Base-by-base conservation (phyloP, 352 stramenopile species). In the Pythium aquatile region DNA sequence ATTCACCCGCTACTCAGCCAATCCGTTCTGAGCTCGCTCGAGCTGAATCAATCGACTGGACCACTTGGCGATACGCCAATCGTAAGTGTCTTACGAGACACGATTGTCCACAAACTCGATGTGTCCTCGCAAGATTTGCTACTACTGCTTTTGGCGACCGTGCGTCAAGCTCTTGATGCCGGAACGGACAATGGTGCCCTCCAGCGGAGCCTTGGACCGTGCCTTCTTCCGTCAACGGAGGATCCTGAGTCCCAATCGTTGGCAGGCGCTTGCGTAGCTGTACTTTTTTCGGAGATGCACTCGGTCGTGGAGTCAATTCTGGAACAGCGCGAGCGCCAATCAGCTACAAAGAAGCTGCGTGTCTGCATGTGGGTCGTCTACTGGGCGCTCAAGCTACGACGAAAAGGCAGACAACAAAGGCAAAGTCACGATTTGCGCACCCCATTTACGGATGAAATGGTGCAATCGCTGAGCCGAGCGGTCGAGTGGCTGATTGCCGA, bases 401-500 rank as follows among this genome's bases (percentile, higher is more conserved):
- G 11, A 5, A 39, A 55, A 26, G 57, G 24, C 3, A 16, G 24
- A 55, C 33, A 24, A 28, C 8, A 9, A 20, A 5, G 48, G 16
- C 2, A 29, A 14, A 24, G 28, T 2, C 17, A 1, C 2, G 7
- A 47, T 37, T 20, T 32, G 6, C 57, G 5, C 44, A 26, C 40
- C 1, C 4, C 40, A 26, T 9, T 20, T 40, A 42, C 53, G n/a
- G 28, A 57, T 7, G 42, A 40, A 9, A 60, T 64, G 3, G 51
- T 26, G 2, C 20, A 14, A 10, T 26, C 47, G 9, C 10, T 70
- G 24, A 46, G 33, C 32, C 42, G 17, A 5, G 30, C 58, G 5
- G 42, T 71, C 3, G 58, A 66, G 29, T 49, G 24, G 33, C 46
- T 71, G 7, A 16, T 71, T n/a, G 65, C 63, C 8, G 46, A 64